phyloP scores from a whole-genome alignment of 2,329 filamentous ascomycete genomes.

The Xylariales sp. region DNA sequence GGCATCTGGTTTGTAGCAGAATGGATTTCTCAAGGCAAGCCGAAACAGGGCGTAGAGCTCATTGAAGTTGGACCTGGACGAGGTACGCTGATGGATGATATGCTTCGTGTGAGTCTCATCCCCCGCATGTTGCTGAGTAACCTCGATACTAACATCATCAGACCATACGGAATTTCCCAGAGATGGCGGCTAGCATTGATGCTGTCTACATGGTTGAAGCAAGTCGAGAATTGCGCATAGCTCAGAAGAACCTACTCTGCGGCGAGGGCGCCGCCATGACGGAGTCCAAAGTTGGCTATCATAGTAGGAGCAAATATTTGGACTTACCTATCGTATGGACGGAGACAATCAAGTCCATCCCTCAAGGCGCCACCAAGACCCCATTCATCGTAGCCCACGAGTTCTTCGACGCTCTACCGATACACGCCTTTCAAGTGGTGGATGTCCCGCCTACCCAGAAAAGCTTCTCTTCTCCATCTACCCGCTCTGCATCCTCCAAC shows the following conservation, averaged over 20 bases:
- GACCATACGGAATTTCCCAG: slow-evolving; percentile 81
- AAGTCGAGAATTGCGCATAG: slow-evolving; percentile 69
- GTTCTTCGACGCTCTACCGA: slow-evolving; percentile 96
- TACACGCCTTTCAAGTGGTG: slow-evolving; percentile 87
- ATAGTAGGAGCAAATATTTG: slow-evolving; percentile 71
- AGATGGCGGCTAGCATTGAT: slow-evolving; percentile 71
- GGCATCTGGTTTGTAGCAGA: slow-evolving; percentile 94
- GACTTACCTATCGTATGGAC: slow-evolving; percentile 80
- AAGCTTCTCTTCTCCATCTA: slow-evolving; percentile 39
- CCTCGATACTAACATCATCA: slow-evolving; percentile 28
- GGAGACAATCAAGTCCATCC: slow-evolving; percentile 81
- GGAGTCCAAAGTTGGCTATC: slow-evolving; percentile 68
- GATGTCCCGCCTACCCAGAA: slow-evolving; percentile 38
- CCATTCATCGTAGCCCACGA: slow-evolving; percentile 97
- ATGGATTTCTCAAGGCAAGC: slow-evolving; percentile 87
- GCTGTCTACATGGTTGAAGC: slow-evolving; percentile 93
- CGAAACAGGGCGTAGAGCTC: slow-evolving; percentile 70
- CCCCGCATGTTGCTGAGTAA: not conserved
- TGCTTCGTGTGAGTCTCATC: slow-evolving; percentile 66
- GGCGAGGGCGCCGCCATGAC: slow-evolving; percentile 62
- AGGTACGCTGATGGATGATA: slow-evolving; percentile 95
- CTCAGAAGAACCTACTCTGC: slow-evolving; percentile 80
- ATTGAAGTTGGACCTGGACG: slow-evolving; percentile 93
- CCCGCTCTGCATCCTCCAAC: slow-evolving; percentile 40
- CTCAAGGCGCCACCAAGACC: slow-evolving; percentile 62